Evolutionary conservation across 2,329 filamentous ascomycete genomes (phyloP).

Genomic region (Colletotrichum tamarilloi): DNA sequence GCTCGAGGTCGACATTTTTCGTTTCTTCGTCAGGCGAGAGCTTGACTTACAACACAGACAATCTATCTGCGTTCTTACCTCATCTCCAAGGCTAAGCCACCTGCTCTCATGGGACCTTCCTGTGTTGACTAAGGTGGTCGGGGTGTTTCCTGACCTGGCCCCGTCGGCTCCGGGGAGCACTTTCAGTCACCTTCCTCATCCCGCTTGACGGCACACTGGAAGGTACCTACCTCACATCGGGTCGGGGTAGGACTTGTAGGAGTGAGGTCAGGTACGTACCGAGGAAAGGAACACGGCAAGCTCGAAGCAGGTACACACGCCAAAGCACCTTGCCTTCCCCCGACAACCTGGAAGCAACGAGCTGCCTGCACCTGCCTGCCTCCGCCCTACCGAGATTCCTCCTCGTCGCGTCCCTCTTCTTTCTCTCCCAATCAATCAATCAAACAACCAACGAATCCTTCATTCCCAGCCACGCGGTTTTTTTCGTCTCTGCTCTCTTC

Average conservation of each 20-base stretch:
- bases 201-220: background rate
- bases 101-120: background rate
- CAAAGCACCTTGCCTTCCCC: slow-evolving; percentile 14
- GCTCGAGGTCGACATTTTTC: background rate
- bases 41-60: background rate
- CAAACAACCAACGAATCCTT: slow-evolving; percentile 17
- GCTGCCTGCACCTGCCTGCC: background rate
- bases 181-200: background rate
- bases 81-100: background rate
- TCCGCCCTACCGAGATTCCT: slow-evolving; percentile 24
- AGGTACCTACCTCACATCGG: background rate
- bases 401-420: slow-evolving; percentile 9
- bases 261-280: background rate
- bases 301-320: slow-evolving; percentile 8
- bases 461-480: slow-evolving; percentile 22
- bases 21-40: background rate
- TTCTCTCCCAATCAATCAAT: slow-evolving; percentile 1
- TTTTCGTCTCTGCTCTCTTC: background rate
- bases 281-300: background rate
- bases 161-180: slow-evolving; percentile 14
- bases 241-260: background rate
- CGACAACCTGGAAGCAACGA: background rate
- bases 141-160: background rate
- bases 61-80: background rate
- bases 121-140: background rate